Percentiles rank a stretch among this genome's conserved stretches.
Evolutionary conservation across 2,329 filamentous ascomycete species (phyloP).

Genomic region (Fusarium tricinctum): DNA sequence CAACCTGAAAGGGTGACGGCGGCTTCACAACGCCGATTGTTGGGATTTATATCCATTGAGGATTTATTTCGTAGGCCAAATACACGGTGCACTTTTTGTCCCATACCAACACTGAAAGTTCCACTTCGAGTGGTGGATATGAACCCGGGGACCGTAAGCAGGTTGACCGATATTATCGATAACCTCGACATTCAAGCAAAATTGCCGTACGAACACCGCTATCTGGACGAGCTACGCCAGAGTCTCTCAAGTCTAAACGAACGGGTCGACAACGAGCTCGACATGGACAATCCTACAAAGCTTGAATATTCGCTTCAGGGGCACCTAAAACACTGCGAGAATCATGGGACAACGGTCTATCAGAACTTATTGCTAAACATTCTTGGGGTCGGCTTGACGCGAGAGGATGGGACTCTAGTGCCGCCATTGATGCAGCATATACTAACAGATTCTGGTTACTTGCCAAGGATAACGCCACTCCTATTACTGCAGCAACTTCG

Average conservation of each 20-base stretch:
- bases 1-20: background rate
- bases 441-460: background rate
- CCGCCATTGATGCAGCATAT: background rate
- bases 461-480: slow-evolving; percentile 51
- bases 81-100: background rate
- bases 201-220: slow-evolving; percentile 21
- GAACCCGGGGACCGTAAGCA: background rate
- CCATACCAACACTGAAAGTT: background rate
- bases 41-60: slow-evolving; percentile 27
- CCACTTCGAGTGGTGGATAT: too few relatives aligned
- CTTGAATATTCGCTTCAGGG: background rate
- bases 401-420: background rate
- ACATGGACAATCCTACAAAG: background rate
- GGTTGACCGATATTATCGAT: slow-evolving; percentile 14
- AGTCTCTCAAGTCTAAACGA: slow-evolving; percentile 24
- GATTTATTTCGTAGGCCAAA: slow-evolving; percentile 12
- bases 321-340: background rate
- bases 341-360: background rate
- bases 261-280: background rate
- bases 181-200: slow-evolving; percentile 15
- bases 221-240: slow-evolving; percentile 28
- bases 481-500: slow-evolving; percentile 56
- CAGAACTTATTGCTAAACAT: background rate
- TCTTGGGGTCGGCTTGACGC: background rate
- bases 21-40: background rate